These are phyloP conservation scores for Penicillium polonicum DNA, from an alignment of 2,329 filamentous ascomycete species.

Conservation along the genomic window DNA sequence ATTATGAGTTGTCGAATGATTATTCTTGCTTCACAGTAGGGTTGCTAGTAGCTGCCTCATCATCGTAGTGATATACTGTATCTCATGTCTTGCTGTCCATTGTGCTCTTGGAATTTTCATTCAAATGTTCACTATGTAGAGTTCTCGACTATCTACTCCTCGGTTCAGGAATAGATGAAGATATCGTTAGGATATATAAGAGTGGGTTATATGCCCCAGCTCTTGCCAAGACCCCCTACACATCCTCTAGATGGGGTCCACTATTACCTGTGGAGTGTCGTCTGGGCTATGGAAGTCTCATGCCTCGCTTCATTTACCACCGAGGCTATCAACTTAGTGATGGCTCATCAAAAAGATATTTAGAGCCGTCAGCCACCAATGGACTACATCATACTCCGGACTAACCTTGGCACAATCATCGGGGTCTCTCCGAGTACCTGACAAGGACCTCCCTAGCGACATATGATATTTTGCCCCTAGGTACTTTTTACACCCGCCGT, in stretches of 20 bases:
- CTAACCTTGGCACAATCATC: not conserved
- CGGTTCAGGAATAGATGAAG: not conserved
- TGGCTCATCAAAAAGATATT: not conserved
- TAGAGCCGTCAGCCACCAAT: not conserved
- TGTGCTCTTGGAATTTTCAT: no score
- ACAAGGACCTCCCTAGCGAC: not conserved
- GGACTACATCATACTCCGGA: not conserved
- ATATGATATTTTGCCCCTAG: not conserved
- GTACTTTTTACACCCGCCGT: not conserved
- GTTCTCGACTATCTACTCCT: not conserved
- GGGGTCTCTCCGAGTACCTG: not conserved
- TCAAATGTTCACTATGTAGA: not conserved
- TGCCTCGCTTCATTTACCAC: not conserved
- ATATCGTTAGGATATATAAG: not conserved
- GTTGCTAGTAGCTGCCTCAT: not conserved
- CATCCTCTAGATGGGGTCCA: not conserved
- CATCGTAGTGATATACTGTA: not conserved
- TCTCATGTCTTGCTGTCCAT: not conserved
- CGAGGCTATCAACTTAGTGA: not conserved
- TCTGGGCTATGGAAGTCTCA: not conserved
- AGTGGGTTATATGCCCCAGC: not conserved
- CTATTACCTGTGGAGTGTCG: not conserved
- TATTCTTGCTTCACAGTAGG: conserved; percentile 1
- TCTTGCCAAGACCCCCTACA: not conserved
- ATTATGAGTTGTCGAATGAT: conserved; percentile 30